Conservation (phyloP, 768 basidiomycete genomes). For the Russula virescens region DNA sequence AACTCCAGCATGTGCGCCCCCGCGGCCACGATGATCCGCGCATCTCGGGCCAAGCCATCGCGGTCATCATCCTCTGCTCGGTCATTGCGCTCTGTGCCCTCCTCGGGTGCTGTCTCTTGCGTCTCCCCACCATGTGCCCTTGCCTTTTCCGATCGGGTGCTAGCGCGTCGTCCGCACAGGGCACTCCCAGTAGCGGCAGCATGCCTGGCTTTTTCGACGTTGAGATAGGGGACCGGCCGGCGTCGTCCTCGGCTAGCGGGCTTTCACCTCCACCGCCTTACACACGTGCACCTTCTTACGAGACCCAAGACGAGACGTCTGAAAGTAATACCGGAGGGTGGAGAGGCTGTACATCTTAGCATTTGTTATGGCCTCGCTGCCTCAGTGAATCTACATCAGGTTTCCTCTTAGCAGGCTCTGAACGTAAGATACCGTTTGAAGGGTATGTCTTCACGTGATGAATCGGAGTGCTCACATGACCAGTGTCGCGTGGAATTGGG, state of each 20-base stretch:
- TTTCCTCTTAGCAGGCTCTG: background rate
- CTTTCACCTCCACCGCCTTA: constrained; percentile 18
- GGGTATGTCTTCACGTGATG: constrained; percentile 5
- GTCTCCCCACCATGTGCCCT: background rate
- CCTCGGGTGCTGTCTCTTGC: constrained; percentile 4
- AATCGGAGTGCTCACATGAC: background rate
- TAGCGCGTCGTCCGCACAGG: background rate
- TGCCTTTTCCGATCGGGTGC: background rate
- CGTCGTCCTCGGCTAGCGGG: background rate
- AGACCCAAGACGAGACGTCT: constrained; percentile 1
- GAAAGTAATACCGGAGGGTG: background rate
- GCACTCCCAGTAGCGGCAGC: background rate
- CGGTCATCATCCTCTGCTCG: constrained; percentile 3
- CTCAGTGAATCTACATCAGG: background rate
- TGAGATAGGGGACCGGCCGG: background rate
- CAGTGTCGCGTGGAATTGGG: background rate
- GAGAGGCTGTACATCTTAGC: constrained; percentile 1
- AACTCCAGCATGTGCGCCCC: background rate
- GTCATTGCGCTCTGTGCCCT: constrained; percentile 6
- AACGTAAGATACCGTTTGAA: background rate
- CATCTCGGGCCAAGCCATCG: constrained; percentile 6
- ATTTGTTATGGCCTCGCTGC: background rate
- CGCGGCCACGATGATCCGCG: background rate
- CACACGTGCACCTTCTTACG: constrained; percentile 18
- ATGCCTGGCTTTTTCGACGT: background rate